phyloP scores from a whole-genome alignment of 306 rosid species.

The Cicer judaicum region DNA sequence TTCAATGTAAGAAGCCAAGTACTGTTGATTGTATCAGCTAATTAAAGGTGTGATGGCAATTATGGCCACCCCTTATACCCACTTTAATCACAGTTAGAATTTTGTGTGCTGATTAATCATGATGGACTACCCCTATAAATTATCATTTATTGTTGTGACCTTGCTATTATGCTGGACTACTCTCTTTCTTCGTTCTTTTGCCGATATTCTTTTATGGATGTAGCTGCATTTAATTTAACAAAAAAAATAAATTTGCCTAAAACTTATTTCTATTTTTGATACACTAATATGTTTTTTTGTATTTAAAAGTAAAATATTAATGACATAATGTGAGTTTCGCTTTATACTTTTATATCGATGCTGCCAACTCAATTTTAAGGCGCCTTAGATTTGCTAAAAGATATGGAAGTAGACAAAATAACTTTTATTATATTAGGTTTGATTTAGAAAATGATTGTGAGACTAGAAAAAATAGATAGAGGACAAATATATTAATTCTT shows the following conservation, averaged over 20 bases:
- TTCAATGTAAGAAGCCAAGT: conserved; percentile 50
- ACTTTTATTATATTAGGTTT: too few relatives aligned
- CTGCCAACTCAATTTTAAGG: too few relatives aligned
- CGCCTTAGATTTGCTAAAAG: too few relatives aligned
- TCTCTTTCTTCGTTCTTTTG: not conserved
- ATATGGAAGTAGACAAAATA: too few relatives aligned
- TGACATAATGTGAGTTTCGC: not conserved
- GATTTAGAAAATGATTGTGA: too few relatives aligned
- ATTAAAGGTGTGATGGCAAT: conserved; percentile 73
- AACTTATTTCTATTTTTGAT: conserved; percentile 16
- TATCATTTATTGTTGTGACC: conserved; percentile 46
- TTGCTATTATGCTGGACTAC: conserved; percentile 26
- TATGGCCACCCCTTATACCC: conserved; percentile 69
- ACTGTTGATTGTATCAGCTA: conserved; percentile 60
- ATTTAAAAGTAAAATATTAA: conserved; percentile 17
- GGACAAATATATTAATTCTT: too few relatives aligned
- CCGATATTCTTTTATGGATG: not conserved
- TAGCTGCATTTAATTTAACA: not conserved
- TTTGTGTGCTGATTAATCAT: conserved; percentile 56
- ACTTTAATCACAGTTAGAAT: conserved; percentile 60
- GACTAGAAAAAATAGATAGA: accelerated
- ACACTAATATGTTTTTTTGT: not conserved
- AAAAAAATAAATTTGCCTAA: not conserved
- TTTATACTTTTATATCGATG: too few relatives aligned
- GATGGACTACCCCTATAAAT: not conserved